Base-by-base conservation (phyloP, 148 eudicot species). In the Diospyros lotus region DNA sequence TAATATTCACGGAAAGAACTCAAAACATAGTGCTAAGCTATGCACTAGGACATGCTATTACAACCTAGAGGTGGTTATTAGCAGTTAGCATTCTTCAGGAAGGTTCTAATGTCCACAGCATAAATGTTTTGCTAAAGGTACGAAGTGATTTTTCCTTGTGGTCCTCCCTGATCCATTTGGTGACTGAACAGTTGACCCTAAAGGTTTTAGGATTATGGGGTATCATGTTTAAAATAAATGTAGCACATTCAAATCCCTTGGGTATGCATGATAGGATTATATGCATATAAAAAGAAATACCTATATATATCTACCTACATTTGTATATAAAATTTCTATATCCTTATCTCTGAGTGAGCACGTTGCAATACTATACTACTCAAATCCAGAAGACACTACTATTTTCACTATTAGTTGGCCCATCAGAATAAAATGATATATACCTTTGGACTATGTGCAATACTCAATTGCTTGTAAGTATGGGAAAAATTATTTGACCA, bases 371-470 rank as follows among this genome's bases (percentile, higher is more conserved):
- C 28, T 28, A 28, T 28, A 28, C 28, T 28, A 28, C 28, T 28
- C 28, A 28, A 28, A 28, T 28, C 28, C 28, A 28, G 28, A 28
- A 28, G 28, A 28, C 28, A 28, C 28, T 28, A 28, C 28, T 28
- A 28, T 28, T 28, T 28, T 28, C 28, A 28, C 28, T 28, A 28
- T 28, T 28, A 28, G 28, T 28, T 28, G 28, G 28, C 28, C 28
- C 28, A 28, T 6, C 72, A 18, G 15, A 43, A 28, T 40, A 71
- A 63, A 52, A 42, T 3, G 45, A 11, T 44, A 7, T 6, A 72
- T 89, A 92, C 98, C 97, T 94, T 84, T 3, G 98, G 98, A 77
- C 84, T 82, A 56, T 82, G 80, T 54, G 89, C 84, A 76, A 94
- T 78, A 74, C 80, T 82, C 61, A 90, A 82, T 73, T 92, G 94